phyloP scores from a whole-genome alignment of 306 rosid genomes.

The Canavalia ensiformis region DNA sequence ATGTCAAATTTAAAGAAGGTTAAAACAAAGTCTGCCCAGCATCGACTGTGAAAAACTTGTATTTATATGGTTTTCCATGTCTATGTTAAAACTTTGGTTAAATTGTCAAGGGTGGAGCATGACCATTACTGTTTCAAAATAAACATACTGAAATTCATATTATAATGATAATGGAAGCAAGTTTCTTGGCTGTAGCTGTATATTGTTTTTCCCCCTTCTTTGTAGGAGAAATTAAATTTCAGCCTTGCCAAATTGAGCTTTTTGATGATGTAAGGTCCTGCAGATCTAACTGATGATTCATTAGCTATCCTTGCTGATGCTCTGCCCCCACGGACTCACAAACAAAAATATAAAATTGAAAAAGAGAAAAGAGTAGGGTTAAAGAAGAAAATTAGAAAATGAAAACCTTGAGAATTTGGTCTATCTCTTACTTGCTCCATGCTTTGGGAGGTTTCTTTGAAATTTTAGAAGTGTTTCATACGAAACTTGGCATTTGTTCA shows the following conservation, averaged over 20 bases:
- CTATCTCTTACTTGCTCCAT: background rate
- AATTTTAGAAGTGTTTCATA: conserved; percentile 7
- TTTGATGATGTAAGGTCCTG: conserved; percentile 19
- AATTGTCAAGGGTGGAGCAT: conserved; percentile 13
- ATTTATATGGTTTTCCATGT: conserved; percentile 20
- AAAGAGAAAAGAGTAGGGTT: background rate
- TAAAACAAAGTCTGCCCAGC: conserved; percentile 5
- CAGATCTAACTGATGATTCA: conserved; percentile 11
- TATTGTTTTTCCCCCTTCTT: conserved; percentile 1
- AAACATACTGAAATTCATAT: background rate
- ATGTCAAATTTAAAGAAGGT: conserved; percentile 19
- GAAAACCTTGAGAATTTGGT: background rate
- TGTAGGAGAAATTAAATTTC: background rate
- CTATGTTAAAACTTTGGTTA: background rate
- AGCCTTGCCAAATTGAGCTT: background rate
- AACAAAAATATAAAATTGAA: background rate
- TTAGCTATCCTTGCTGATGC: background rate
- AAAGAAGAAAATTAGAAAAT: conserved; percentile 18
- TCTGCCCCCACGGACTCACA: background rate
- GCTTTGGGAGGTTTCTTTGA: conserved; percentile 20
- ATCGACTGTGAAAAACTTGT: background rate
- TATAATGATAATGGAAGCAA: background rate
- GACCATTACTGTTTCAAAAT: background rate
- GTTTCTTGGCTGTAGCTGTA: conserved; percentile 6
- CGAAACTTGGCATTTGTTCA: conserved; percentile 6